These are phyloP conservation scores for Zea luxurians DNA, from an alignment of 176 grass and related monocot species.

Conservation along the genomic window DNA sequence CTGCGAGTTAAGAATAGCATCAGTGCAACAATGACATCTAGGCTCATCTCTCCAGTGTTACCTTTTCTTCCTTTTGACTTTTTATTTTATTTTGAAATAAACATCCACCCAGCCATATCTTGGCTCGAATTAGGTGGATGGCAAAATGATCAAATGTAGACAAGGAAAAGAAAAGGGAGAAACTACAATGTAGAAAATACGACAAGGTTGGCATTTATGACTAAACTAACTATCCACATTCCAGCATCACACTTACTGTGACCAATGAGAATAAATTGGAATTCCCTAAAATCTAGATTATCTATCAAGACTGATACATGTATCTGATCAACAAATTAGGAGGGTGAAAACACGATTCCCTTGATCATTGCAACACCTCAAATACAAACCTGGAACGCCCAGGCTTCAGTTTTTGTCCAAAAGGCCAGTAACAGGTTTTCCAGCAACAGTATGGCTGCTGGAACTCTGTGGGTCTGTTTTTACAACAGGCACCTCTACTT, in stretches of 20 bases:
- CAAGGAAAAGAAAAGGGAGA: neutral
- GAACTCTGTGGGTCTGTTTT: slow-evolving; percentile 57
- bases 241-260: slow-evolving; percentile 54
- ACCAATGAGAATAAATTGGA: slow-evolving; percentile 38
- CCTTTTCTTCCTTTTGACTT: neutral
- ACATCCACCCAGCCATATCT: neutral
- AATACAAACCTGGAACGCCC: slow-evolving; percentile 46
- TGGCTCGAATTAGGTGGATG: neutral
- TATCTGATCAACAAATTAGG: slow-evolving; percentile 42
- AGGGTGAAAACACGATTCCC: slow-evolving; percentile 37
- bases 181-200: slow-evolving; percentile 14
- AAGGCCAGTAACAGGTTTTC: slow-evolving; percentile 42
- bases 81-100: neutral
- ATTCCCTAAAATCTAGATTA: slow-evolving; percentile 49
- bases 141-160: slow-evolving; percentile 18
- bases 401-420: slow-evolving; percentile 57
- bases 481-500: slow-evolving; percentile 52
- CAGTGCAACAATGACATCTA: neutral
- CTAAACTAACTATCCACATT: slow-evolving; percentile 41
- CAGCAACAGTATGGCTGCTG: slow-evolving; percentile 52
- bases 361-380: slow-evolving; percentile 38
- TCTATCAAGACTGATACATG: slow-evolving; percentile 45
- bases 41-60: neutral
- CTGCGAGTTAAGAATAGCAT: neutral
- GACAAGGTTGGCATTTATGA: slow-evolving; percentile 25